Evolutionary conservation across 2,329 filamentous ascomycete genomes (phyloP).

Genomic region (Dothistroma pini): DNA sequence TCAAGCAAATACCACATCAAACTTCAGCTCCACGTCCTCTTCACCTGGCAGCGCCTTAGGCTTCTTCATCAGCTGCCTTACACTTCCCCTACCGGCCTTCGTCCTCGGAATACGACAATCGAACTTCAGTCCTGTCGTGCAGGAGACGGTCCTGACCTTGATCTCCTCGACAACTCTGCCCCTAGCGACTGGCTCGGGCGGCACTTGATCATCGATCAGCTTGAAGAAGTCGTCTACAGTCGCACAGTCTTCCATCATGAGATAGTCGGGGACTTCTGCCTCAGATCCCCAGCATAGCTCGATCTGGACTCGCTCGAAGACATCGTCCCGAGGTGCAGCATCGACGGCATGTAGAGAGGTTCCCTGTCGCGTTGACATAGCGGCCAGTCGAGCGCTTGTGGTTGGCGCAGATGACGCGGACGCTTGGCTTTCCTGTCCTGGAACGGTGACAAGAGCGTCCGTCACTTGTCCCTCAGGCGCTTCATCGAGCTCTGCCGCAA

Average conservation of each 20-base stretch:
- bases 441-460: too few relatives aligned
- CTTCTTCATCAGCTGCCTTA: background rate
- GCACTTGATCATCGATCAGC: background rate
- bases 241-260: background rate
- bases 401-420: too few relatives aligned
- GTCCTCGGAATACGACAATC: background rate
- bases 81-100: background rate
- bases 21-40: background rate
- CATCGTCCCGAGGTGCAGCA: background rate
- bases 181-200: background rate
- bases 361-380: background rate
- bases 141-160: background rate
- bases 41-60: background rate
- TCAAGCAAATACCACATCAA: background rate
- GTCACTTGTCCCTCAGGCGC: too few relatives aligned
- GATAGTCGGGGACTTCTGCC: background rate
- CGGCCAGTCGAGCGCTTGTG: background rate
- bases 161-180: background rate
- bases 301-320: background rate
- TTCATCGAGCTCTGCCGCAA: too few relatives aligned
- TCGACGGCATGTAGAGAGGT: background rate
- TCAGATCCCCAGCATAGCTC: background rate
- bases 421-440: too few relatives aligned
- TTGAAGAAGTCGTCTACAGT: background rate
- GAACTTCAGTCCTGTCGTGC: background rate